Conservation (phyloP, 2,329 filamentous ascomycete species). For the Botrytis aclada region DNA sequence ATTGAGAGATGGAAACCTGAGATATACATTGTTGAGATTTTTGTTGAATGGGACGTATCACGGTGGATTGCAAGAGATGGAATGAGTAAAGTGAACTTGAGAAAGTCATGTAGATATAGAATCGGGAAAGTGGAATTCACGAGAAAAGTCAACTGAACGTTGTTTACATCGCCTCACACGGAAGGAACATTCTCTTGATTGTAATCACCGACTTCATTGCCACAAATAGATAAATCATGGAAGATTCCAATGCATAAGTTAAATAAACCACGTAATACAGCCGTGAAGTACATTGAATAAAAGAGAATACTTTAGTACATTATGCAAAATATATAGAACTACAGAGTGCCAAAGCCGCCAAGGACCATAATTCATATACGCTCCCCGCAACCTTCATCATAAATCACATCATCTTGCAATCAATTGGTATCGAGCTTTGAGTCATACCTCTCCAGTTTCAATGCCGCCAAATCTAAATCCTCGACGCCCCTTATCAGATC, state of each 20-base stretch:
- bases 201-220: background rate
- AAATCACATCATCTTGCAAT: background rate
- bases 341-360: background rate
- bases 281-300: background rate
- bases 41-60: fast-evolving
- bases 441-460: background rate
- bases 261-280: too few species aligned
- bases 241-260: background rate
- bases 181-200: background rate
- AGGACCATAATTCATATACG: background rate
- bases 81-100: background rate
- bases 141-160: too few species aligned
- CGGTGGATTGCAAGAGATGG: background rate
- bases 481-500: slow-evolving; percentile 48
- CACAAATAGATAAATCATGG: background rate
- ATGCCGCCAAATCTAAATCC: background rate
- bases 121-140: background rate
- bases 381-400: background rate
- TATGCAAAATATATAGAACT: background rate
- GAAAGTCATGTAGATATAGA: background rate
- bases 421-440: background rate
- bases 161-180: too few species aligned
- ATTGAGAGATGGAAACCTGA: background rate
- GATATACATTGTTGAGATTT: background rate
- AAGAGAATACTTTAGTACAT: background rate